Percentiles rank a stretch among this genome's conserved stretches.
These are phyloP conservation scores for Rubia yunnanensis DNA, from an alignment of 257 asterid species.

Conservation along the genomic window DNA sequence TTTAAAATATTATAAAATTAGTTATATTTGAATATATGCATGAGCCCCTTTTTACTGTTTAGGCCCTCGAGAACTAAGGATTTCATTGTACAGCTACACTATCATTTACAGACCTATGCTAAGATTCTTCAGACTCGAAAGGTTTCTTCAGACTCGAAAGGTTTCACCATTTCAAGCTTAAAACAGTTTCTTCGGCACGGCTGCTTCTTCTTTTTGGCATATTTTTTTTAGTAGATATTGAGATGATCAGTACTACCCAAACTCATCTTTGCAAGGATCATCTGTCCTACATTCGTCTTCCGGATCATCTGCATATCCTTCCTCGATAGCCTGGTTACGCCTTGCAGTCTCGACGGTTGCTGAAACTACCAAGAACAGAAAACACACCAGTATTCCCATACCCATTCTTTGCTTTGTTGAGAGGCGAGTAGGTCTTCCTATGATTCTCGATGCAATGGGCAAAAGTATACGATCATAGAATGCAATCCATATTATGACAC, in stretches of 20 bases:
- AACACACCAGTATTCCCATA: slow-evolving; percentile 45
- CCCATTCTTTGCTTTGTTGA: slow-evolving; percentile 54
- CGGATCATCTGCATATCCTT: slow-evolving; percentile 22
- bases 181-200: too few species aligned
- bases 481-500: slow-evolving; percentile 43
- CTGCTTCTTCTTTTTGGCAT: too few species aligned
- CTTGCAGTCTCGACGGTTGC: slow-evolving; percentile 47
- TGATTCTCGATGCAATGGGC: slow-evolving; percentile 49
- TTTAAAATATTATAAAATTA: too few species aligned
- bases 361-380: slow-evolving; percentile 34
- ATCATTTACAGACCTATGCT: too few species aligned
- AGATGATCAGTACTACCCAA: not conserved
- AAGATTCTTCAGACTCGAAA: too few species aligned
- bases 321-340: slow-evolving; percentile 18
- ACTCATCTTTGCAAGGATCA: not conserved
- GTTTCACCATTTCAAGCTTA: too few species aligned
- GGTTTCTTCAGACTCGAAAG: too few species aligned
- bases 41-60: too few species aligned
- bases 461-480: slow-evolving; percentile 47
- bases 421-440: slow-evolving; percentile 26
- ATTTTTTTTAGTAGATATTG: too few species aligned
- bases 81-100: too few species aligned
- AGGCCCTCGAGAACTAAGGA: too few species aligned
- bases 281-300: slow-evolving; percentile 16
- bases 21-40: too few species aligned